Evolutionary conservation across 1,284 basidiomycete genomes (phyloP), one percentile per base, ranked within the genome.

Genomic region (Rhodotorula sp.): DNA sequence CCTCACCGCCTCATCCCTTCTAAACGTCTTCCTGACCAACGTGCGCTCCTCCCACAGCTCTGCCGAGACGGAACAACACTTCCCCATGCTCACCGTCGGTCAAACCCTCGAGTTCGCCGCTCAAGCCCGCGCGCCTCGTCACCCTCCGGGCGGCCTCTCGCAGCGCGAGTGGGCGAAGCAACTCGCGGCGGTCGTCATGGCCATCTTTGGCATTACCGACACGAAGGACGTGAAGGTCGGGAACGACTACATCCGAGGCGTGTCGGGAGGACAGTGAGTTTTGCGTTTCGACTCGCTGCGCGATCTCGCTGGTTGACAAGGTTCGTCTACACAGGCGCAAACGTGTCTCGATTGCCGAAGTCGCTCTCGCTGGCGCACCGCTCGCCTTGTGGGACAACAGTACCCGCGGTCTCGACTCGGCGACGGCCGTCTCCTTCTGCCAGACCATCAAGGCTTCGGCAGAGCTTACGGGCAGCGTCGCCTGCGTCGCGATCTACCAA

Each of bases 401-500:
- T 0, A 91, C 89, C 2, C 85, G 90, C 61, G 91, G 92, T 68
- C 84, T 94, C 46, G 85, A 86, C 77, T 84, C 84, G 20, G 83
- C 83, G 19, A 86, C 84, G n/a, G 85, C 85, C 22, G 76, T 85
- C 67, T 84, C 85, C 77, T 85, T 84, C 73, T 83, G 83, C 76
- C 84, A 84, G 76, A 81, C 81, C 27, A 80, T 86, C 53, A 47
- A 62, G 78, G 32, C 47, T 7, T 24, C 58, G 4, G 58, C 48
- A 30, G 77, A 80, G 62, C 76, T 80, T 34, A 71, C 62, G 65
- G 60, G 71, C 67, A 11, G 55, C 15, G 69, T 64, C 34, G 69
- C 70, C 27, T 29, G 78, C 32, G 77, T 79, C n/a, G 78, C 81
- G 1, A 79, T 86, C 63, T 86, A 86, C 80, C 85, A 86, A 77